These are phyloP conservation scores for Lachnellula occidentalis DNA, from an alignment of 2,329 filamentous ascomycete species.

Conservation along the genomic window DNA sequence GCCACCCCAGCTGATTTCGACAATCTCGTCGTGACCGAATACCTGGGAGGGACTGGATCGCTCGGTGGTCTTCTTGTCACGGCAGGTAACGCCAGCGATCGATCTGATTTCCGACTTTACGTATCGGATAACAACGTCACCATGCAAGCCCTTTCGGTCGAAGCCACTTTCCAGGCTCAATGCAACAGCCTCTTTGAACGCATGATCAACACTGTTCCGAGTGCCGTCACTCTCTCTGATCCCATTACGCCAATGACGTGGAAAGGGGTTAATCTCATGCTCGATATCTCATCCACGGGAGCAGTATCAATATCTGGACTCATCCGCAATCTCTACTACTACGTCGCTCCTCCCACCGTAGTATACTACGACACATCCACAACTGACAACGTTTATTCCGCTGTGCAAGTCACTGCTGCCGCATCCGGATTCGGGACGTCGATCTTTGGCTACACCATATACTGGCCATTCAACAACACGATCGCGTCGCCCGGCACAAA, in stretches of 20 bases:
- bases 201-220: conserved; percentile 11
- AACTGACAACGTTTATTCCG: neutral
- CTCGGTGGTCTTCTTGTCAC: conserved; percentile 40
- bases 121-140: conserved; percentile 7
- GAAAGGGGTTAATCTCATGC: conserved; percentile 1
- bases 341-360: neutral
- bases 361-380: conserved; percentile 1
- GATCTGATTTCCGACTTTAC: conserved; percentile 4
- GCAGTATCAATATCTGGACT: conserved; percentile 6
- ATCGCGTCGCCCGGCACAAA: conserved; percentile 7
- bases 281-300: conserved; percentile 1
- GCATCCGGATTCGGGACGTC: neutral
- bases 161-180: neutral
- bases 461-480: conserved; percentile 8
- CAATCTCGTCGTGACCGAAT: conserved; percentile 45
- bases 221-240: conserved; percentile 8
- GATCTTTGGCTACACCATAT: conserved; percentile 4
- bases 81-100: neutral
- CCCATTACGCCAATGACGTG: conserved; percentile 7
- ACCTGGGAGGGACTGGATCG: conserved; percentile 42
- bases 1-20: conserved; percentile 45
- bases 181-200: conserved; percentile 10
- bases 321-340: conserved; percentile 8
- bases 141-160: neutral
- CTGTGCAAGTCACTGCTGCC: neutral